Evolutionary conservation across 23 red algal species (phyloP).

Genomic region (Pyropia yezoensis): DNA sequence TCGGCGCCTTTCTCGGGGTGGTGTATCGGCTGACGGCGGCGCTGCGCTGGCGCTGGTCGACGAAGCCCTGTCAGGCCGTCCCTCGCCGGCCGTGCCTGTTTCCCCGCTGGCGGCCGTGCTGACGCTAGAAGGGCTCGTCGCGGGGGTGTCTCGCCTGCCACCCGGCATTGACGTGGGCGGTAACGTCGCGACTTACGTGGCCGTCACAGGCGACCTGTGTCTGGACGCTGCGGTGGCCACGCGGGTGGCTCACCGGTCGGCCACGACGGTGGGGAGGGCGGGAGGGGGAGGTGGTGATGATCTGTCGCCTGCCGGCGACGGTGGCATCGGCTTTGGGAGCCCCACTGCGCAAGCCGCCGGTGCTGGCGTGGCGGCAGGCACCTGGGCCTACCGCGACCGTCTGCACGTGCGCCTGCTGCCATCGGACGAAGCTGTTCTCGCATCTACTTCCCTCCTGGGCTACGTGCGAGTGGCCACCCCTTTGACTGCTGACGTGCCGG

Average conservation of each 20-base stretch:
- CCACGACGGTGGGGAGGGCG: no score
- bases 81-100: not conserved
- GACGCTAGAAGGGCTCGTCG: no score
- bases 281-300: no score
- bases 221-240: no score
- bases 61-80: not conserved
- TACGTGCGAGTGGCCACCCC: constrained; percentile 31
- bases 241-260: no score
- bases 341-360: not conserved
- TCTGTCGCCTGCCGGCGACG: no score
- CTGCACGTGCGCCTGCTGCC: constrained; percentile 40
- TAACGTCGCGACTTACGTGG: no score
- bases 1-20: constrained; percentile 10
- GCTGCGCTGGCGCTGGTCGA: not conserved
- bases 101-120: not conserved
- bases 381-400: constrained; percentile 28
- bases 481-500: constrained; percentile 27
- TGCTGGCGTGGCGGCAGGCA: not conserved
- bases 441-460: constrained; percentile 46
- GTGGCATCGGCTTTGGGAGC: no score
- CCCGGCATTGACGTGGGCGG: no score
- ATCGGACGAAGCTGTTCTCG: constrained; percentile 22
- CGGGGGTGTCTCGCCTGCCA: no score
- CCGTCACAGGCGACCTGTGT: no score
- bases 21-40: not conserved